phyloP scores from a whole-genome alignment of 2,329 filamentous ascomycete species.

The Ceratocystis eucalypticola region DNA sequence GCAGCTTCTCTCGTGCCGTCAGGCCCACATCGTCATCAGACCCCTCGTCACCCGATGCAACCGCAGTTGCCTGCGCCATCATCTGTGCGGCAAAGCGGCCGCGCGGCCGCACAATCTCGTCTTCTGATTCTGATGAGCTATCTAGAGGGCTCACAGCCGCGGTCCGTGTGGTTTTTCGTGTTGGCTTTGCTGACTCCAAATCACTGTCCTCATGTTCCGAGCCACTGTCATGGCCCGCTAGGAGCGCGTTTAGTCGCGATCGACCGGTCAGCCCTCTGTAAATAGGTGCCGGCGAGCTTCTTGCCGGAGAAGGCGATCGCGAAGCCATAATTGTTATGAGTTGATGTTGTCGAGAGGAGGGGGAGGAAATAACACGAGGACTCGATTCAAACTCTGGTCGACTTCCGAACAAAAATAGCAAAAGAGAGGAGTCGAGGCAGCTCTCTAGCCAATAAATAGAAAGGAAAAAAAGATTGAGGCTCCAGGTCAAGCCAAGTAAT shows the following conservation, averaged over 20 bases:
- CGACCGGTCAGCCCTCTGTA: conserved; percentile 32
- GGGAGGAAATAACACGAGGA: background rate
- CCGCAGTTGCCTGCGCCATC: conserved; percentile 28
- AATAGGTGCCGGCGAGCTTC: background rate
- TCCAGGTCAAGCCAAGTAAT: background rate
- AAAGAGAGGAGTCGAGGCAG: background rate
- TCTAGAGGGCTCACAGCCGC: background rate
- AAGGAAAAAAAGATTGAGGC: background rate
- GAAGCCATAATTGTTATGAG: conserved; percentile 11
- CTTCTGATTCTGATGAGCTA: conserved; percentile 22
- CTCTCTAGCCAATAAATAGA: background rate
- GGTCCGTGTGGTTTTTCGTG: background rate
- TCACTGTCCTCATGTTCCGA: conserved; percentile 32
- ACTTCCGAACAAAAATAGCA: background rate
- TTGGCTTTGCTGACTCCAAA: conserved; percentile 9
- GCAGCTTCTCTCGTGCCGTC: conserved; percentile 14
- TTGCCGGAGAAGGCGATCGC: conserved; percentile 11
- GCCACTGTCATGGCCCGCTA: conserved; percentile 38
- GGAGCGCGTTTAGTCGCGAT: conserved; percentile 41
- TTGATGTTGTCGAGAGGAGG: background rate
- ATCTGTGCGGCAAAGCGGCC: conserved; percentile 54
- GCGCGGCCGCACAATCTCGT: conserved; percentile 36
- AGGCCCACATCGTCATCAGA: conserved; percentile 21
- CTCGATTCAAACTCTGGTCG: background rate
- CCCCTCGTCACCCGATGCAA: conserved; percentile 33